Percentiles rank a stretch among this genome's conserved stretches.
phyloP scores from a whole-genome alignment of 805 yeast genomes.

The Grigorovia jiainica region DNA sequence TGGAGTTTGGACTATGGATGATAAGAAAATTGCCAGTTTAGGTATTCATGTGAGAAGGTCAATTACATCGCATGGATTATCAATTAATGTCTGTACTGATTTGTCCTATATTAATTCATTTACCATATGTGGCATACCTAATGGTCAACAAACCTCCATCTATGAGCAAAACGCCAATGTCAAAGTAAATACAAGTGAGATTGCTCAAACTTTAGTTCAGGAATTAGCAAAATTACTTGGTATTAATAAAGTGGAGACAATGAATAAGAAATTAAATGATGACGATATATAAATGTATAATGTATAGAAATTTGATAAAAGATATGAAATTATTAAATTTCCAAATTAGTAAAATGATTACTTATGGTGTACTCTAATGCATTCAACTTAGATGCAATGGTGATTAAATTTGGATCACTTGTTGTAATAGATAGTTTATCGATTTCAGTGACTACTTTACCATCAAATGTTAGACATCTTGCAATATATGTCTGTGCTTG shows the following conservation, averaged over 20 bases:
- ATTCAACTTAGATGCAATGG: slow-evolving; percentile 53
- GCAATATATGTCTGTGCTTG: slow-evolving; percentile 47
- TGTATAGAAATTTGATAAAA: not conserved
- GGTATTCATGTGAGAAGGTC: slow-evolving; percentile 82
- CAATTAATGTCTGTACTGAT: slow-evolving; percentile 70
- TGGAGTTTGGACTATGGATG: slow-evolving; percentile 72
- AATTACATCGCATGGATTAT: slow-evolving; percentile 83
- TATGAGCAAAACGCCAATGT: slow-evolving; percentile 22
- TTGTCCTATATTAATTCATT: slow-evolving; percentile 59
- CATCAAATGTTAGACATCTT: slow-evolving; percentile 51
- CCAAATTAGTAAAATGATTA: slow-evolving; percentile 9
- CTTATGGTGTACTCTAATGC: slow-evolving; percentile 36
- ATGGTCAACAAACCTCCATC: slow-evolving; percentile 48
- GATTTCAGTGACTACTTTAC: slow-evolving; percentile 50
- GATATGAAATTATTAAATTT: not conserved
- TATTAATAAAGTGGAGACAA: slow-evolving; percentile 30
- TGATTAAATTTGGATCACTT: slow-evolving; percentile 58
- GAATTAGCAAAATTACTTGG: slow-evolving; percentile 35
- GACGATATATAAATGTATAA: not conserved
- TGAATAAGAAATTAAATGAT: slow-evolving; percentile 13
- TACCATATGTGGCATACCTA: slow-evolving; percentile 79
- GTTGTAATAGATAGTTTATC: slow-evolving; percentile 52
- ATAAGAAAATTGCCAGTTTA: slow-evolving; percentile 65
- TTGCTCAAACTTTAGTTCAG: slow-evolving; percentile 37
- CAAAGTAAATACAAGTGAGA: slow-evolving; percentile 24